Base-by-base conservation (phyloP, 192 early-diverging fungal species). In the Coemansia sp. region DNA sequence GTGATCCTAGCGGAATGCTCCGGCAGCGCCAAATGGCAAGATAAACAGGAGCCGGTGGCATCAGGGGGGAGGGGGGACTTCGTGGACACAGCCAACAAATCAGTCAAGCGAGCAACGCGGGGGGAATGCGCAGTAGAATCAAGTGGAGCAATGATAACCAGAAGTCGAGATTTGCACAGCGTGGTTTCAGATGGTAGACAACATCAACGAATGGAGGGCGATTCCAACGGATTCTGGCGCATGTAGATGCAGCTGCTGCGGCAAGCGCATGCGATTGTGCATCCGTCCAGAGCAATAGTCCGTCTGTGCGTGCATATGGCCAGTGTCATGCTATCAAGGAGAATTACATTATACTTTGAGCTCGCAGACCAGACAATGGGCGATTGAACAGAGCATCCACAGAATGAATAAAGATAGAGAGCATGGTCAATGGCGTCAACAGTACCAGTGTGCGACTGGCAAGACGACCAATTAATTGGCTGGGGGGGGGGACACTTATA, bases 261-360 rank as follows among this genome's bases (percentile, higher is more conserved):
- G 38, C 38, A 44, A 14, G 38, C 38, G 14, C 14, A 44, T 44
- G 38, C 38, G 38, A 0, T 9, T 44, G 38, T 16, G 38, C 38
- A 44, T 44, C 38, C 8, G 14, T 44, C 16, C 12, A 16, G 16
- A 44, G 61, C 50, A 50, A 50, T 60, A 51, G 61, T 32, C 61
- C 61, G 61, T 62, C 61, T 62, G 61, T 62, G 61, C 61, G 38
- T 44, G 61, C 28, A 51, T 38, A 62, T 62, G 24, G 57, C 4
- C 14, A 14, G 38, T 44, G 38, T 16, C 38, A 44, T 16, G 38
- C 38, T 44, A 44, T 14, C 38, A 44, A 44, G 38, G 38, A 44
- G 12, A 18, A 25, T 9, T 25, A 48, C 38, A 41, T 44, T 44
- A 44, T 44, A 1, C 38, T 44, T 44, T 44, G 1, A 14, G 38